Conservation (phyloP, 1,284 basidiomycete genomes). For the Rugosomyces carneus region DNA sequence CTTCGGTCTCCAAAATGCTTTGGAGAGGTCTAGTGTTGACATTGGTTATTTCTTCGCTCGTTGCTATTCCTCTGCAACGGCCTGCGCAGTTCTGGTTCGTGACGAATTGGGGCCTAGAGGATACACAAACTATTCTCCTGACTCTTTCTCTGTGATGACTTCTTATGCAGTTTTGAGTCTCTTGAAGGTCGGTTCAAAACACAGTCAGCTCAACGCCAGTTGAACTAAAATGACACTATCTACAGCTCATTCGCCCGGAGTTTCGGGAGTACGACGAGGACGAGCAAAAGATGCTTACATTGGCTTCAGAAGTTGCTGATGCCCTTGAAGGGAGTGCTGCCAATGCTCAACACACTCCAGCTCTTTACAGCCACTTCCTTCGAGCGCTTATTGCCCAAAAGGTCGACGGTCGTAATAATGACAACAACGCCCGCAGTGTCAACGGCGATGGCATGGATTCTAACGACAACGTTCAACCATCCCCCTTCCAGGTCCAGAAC, state of each 20-base stretch:
- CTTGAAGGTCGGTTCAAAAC: conserved; percentile 56
- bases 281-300: conserved; percentile 62
- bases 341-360: conserved; percentile 75
- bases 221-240: not conserved
- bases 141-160: conserved; percentile 88
- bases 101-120: conserved; percentile 74
- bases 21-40: conserved; percentile 70
- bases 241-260: conserved; percentile 73
- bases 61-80: conserved; percentile 72
- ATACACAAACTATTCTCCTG: conserved; percentile 80
- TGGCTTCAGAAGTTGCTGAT: conserved; percentile 79
- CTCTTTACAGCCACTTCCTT: conserved; percentile 82
- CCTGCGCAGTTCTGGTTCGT: conserved; percentile 62
- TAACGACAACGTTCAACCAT: conserved; percentile 1
- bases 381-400: conserved; percentile 70
- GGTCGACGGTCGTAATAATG: conserved; percentile 29
- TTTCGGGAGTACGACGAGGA: conserved; percentile 74
- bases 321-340: conserved; percentile 71
- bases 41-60: conserved; percentile 85
- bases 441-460: not conserved
- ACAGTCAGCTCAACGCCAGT: no score
- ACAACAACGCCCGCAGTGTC: not conserved
- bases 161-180: conserved; percentile 86
- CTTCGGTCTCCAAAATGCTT: conserved; percentile 90
- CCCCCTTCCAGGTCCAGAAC: not conserved